Percentiles rank a stretch among this genome's conserved stretches.
These are phyloP conservation scores for Rhododendron mucronatum DNA, from an alignment of 148 eudicot genomes.

Conservation along the genomic window DNA sequence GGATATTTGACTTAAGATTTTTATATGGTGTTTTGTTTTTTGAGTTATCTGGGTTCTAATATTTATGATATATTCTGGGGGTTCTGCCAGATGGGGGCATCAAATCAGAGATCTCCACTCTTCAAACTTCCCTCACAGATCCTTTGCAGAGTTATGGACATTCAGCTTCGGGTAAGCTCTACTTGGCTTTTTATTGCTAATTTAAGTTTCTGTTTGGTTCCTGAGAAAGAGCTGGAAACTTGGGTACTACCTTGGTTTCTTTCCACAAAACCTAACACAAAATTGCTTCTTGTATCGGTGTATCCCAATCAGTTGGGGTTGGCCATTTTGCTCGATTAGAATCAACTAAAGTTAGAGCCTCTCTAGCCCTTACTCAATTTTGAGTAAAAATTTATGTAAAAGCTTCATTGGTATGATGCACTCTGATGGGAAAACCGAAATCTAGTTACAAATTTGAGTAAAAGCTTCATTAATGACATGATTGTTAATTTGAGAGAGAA, in stretches of 20 bases:
- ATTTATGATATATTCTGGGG: background rate
- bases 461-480: too few species aligned
- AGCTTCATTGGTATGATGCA: too few species aligned
- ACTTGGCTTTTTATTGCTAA: background rate
- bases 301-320: background rate
- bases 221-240: background rate
- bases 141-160: conserved; percentile 66
- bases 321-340: background rate
- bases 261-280: background rate
- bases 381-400: too few species aligned
- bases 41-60: background rate
- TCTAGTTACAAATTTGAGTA: too few species aligned
- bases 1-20: background rate
- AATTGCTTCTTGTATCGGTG: background rate
- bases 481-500: too few species aligned
- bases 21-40: background rate
- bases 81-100: conserved; percentile 67
- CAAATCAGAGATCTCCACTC: conserved; percentile 51
- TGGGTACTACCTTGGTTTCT: background rate
- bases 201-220: conserved; percentile 8
- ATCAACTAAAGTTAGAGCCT: background rate
- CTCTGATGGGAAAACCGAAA: too few species aligned
- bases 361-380: too few species aligned
- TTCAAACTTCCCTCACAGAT: conserved; percentile 69
- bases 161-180: conserved; percentile 52